Percentiles rank a stretch among this genome's conserved stretches.
Evolutionary conservation across 108 stramenopile species (phyloP).

Genomic region (Cyclotella distinguenda): DNA sequence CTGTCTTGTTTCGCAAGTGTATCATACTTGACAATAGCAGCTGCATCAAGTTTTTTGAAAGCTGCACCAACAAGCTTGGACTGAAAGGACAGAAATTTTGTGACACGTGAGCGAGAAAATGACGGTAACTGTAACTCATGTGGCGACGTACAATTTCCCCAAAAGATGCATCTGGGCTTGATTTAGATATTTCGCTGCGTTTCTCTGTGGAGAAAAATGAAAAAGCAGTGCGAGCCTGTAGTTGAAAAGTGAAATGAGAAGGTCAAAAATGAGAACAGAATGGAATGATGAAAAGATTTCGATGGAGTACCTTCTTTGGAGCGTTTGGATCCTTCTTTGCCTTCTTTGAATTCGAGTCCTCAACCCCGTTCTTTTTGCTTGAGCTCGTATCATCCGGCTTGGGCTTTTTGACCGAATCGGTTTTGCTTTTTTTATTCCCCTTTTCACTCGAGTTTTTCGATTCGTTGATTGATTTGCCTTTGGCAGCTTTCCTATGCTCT

Average conservation of each 20-base stretch:
- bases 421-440: slow-evolving; percentile 31
- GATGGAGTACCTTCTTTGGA: slow-evolving; percentile 43
- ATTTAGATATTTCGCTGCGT: slow-evolving; percentile 47
- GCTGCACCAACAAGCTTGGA: slow-evolving; percentile 49
- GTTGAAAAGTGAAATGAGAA: neutral
- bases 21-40: slow-evolving; percentile 60
- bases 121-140: slow-evolving; percentile 15
- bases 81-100: slow-evolving; percentile 14
- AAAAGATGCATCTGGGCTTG: slow-evolving; percentile 68
- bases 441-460: slow-evolving; percentile 16
- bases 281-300: no score
- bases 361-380: slow-evolving; percentile 17
- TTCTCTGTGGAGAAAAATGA: slow-evolving; percentile 35
- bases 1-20: slow-evolving; percentile 61
- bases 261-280: neutral
- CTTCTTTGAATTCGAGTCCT: slow-evolving; percentile 27
- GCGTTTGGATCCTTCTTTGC: slow-evolving; percentile 57
- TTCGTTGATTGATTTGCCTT: neutral
- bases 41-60: slow-evolving; percentile 53
- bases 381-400: slow-evolving; percentile 16
- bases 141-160: slow-evolving; percentile 80
- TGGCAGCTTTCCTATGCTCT: slow-evolving; percentile 39
- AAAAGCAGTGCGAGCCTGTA: slow-evolving; percentile 20
- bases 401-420: slow-evolving; percentile 4
- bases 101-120: no score